Conservation (phyloP, 805 yeast genomes). For the Saturnispora sekii region DNA sequence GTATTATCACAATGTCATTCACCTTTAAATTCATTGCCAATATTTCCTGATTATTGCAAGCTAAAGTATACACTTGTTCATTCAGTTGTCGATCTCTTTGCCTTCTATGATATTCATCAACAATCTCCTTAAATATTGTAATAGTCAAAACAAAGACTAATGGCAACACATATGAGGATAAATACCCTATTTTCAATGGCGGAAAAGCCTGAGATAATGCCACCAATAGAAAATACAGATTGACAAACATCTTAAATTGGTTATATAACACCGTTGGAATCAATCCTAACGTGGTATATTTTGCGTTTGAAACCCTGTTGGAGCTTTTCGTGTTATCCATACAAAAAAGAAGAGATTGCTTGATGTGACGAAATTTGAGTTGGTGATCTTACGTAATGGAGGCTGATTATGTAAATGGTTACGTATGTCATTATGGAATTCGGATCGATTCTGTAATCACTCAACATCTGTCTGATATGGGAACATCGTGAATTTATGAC, state of each 20-base stretch:
- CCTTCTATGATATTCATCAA: conserved; percentile 86
- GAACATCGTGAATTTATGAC: too few species aligned
- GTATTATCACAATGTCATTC: conserved; percentile 74
- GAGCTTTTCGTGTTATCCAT: conserved; percentile 20
- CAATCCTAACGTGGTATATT: conserved; percentile 80
- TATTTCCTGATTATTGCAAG: conserved; percentile 35
- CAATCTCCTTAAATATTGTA: conserved; percentile 92
- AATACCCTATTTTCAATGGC: conserved; percentile 81
- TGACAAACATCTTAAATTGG: conserved; percentile 95
- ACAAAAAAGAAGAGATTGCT: neutral
- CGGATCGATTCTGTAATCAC: too few species aligned
- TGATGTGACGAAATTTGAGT: neutral
- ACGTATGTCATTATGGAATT: too few species aligned
- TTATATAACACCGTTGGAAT: conserved; percentile 84
- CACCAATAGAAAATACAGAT: conserved; percentile 81
- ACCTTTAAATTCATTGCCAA: conserved; percentile 61
- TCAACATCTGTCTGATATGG: too few species aligned
- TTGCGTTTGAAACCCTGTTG: conserved; percentile 88
- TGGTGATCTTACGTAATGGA: too few species aligned
- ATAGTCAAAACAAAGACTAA: conserved; percentile 84
- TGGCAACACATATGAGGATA: conserved; percentile 90
- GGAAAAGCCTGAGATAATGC: conserved; percentile 92
- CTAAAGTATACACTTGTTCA: conserved; percentile 67
- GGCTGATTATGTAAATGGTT: too few species aligned
- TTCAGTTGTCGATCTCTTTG: conserved; percentile 87